phyloP scores from a whole-genome alignment of 2,329 filamentous ascomycete genomes.

The Penicillium expansum region DNA sequence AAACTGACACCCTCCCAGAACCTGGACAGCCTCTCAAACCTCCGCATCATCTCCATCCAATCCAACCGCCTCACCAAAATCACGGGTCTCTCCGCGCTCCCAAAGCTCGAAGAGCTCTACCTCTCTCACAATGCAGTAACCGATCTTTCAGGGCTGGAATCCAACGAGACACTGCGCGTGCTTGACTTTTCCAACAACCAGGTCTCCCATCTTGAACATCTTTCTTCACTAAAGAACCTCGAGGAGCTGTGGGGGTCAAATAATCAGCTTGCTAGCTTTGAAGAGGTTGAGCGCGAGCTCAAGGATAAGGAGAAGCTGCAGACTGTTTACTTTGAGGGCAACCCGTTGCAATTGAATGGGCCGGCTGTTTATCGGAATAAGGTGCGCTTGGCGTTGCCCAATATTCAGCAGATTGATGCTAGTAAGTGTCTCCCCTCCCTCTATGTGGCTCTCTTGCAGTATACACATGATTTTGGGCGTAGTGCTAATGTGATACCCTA shows the following conservation, averaged over 20 bases:
- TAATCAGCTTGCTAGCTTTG: conserved; percentile 76
- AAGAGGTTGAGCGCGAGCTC: conserved; percentile 73
- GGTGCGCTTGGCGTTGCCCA: conserved; percentile 79
- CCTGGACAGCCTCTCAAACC: conserved; percentile 69
- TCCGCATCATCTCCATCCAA: conserved; percentile 89
- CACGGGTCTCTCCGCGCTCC: conserved; percentile 68
- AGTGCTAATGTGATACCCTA: conserved; percentile 8
- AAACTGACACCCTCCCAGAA: conserved; percentile 44
- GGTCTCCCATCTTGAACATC: conserved; percentile 69
- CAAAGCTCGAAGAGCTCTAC: conserved; percentile 85
- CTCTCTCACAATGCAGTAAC: conserved; percentile 91
- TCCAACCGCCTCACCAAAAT: conserved; percentile 86
- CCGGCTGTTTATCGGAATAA: conserved; percentile 95
- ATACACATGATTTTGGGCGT: not conserved
- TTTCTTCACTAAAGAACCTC: conserved; percentile 66
- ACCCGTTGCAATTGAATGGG: conserved; percentile 74
- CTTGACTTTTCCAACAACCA: conserved; percentile 90
- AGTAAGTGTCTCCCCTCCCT: conserved; percentile 61
- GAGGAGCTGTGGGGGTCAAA: conserved; percentile 95
- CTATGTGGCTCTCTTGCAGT: not conserved
- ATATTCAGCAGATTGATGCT: conserved; percentile 91
- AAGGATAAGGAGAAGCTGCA: conserved; percentile 74
- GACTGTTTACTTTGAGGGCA: conserved; percentile 96
- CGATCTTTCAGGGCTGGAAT: conserved; percentile 69
- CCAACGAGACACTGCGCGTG: conserved; percentile 65